Base-by-base conservation (phyloP, 257 asterid species). In the Scutellaria galericulata region DNA sequence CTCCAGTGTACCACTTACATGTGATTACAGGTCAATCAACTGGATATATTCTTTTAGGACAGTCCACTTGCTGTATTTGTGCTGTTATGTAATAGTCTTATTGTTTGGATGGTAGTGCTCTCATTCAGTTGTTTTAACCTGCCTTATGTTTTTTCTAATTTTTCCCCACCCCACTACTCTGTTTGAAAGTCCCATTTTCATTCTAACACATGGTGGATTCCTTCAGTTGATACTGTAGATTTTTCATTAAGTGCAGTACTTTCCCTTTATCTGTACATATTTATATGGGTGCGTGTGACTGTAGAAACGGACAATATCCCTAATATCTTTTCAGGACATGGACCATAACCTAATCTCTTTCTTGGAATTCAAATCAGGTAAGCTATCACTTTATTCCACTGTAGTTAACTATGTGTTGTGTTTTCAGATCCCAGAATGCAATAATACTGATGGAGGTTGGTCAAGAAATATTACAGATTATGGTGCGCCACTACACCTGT, bases 1-100 rank as follows among this genome's bases (percentile, higher is more conserved):
- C 10, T 7, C 15, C 6, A 13, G 10, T 62, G 76, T 75, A 64
- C 11, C 64, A 63, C 67, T 60, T 51, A 62, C 75, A 62, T 64
- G 77, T 69, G 79, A 57, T 11, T 58, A 71, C 50, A 65, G 75
- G 64, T 47, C 54, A 62, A 59, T 52, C 64, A 75, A 66, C 69
- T 67, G 65, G 73, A 48, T 27, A 64, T 67, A 68, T 76, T 80
- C 80, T 68, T 69, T 77, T 51, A 46, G 73, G 80, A 72, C 27
- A 53, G 54, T 67, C 42, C 78, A 75, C 22, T 52, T 57, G 63
- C 63, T 71, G 78, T 51, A 46, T 67, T 47, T 79, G 80, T 45
- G 41, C 64, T 73, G 77, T 68, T 48, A 52, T 72, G 81, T 42
- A 63, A 59, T 64, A 64, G 70, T 70, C 74, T 55, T 69, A 64